These are phyloP conservation scores for Ganoderma resinaceum DNA, from an alignment of 1,284 basidiomycete genomes.

Conservation along the genomic window DNA sequence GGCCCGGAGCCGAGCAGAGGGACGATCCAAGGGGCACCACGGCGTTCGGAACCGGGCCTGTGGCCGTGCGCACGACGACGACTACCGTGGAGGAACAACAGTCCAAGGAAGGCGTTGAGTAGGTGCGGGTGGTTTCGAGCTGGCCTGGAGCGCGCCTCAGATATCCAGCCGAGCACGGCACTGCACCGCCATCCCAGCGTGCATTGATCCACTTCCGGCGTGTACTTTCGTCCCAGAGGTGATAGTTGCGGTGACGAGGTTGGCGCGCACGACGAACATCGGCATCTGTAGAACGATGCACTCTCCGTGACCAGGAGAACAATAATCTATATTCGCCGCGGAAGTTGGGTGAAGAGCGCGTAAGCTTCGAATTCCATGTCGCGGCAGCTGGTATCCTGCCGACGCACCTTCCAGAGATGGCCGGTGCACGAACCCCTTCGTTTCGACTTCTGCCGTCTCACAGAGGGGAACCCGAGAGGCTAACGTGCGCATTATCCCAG, in stretches of 20 bases:
- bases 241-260: not conserved
- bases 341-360: not conserved
- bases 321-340: not conserved
- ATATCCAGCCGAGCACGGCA: not conserved
- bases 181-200: not conserved
- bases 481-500: not conserved
- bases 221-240: not conserved
- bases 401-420: slow-evolving; percentile 3
- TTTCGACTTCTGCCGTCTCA: not conserved
- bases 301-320: not conserved
- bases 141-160: not conserved
- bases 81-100: not conserved
- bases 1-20: slow-evolving; percentile 18
- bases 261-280: not conserved
- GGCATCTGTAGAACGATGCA: not conserved
- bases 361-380: not conserved
- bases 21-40: not conserved
- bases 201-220: no score
- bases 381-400: not conserved
- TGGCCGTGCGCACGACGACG: not conserved
- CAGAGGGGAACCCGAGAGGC: not conserved
- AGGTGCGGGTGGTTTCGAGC: not conserved
- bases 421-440: not conserved
- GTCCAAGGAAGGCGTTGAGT: slow-evolving; percentile 1
- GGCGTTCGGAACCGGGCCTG: slow-evolving; percentile 1